phyloP scores from a whole-genome alignment of 2,329 filamentous ascomycete genomes.

The Tolypocladium sp. region DNA sequence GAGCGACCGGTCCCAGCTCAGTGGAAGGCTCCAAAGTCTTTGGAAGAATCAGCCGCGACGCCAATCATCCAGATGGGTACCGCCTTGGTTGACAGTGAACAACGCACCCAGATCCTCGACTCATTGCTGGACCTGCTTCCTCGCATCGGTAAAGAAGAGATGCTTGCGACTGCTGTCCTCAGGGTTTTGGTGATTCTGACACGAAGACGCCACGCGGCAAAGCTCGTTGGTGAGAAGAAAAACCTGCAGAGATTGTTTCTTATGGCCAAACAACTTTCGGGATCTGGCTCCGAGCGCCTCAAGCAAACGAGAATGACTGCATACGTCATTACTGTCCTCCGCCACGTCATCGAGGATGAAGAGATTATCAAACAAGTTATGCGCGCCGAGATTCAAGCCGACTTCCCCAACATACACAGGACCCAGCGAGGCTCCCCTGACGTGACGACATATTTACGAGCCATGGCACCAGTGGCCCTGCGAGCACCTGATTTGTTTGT shows the following conservation, averaged over 20 bases:
- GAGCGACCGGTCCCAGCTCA: slow-evolving; percentile 66
- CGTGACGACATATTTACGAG: slow-evolving; percentile 62
- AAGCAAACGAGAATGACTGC: slow-evolving; percentile 41
- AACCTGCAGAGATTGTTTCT: slow-evolving; percentile 86
- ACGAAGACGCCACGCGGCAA: slow-evolving; percentile 65
- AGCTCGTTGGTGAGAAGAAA: slow-evolving; percentile 72
- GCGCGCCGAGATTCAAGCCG: slow-evolving; percentile 75
- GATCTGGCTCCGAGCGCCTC: slow-evolving; percentile 66
- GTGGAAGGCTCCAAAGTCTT: slow-evolving; percentile 52
- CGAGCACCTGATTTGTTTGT: slow-evolving; percentile 81
- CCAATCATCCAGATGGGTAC: slow-evolving; percentile 53
- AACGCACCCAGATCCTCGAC: slow-evolving; percentile 64
- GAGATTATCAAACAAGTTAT: slow-evolving; percentile 86
- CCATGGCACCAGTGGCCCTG: slow-evolving; percentile 69
- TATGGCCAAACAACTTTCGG: slow-evolving; percentile 88
- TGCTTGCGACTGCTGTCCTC: slow-evolving; percentile 72
- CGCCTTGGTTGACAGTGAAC: slow-evolving; percentile 45
- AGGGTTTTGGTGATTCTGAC: slow-evolving; percentile 84
- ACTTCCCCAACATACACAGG: slow-evolving; percentile 52
- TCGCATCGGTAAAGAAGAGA: slow-evolving; percentile 77
- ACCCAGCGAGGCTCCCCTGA: slow-evolving; percentile 51
- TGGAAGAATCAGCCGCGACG: slow-evolving; percentile 38
- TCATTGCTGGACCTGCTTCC: slow-evolving; percentile 77
- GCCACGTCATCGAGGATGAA: slow-evolving; percentile 92
- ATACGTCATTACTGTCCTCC: slow-evolving; percentile 75